These are phyloP conservation scores for Blastocystis sp. DNA, from an alignment of 352 stramenopile genomes.

Conservation along the genomic window DNA sequence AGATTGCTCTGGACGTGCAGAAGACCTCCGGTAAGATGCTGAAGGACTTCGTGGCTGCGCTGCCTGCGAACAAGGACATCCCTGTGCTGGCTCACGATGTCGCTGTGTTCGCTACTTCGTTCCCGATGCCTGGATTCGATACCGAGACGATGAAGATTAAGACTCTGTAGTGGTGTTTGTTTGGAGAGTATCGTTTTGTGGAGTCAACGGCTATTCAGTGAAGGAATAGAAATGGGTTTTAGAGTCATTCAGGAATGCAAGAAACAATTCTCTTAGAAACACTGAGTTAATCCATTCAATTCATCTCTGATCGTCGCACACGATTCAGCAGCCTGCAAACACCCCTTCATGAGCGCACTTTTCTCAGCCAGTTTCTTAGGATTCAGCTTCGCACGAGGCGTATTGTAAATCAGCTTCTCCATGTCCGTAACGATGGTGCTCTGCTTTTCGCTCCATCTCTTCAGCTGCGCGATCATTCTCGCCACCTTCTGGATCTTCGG, in stretches of 20 bases:
- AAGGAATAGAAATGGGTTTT: too few relatives aligned
- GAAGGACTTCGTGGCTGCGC: slow-evolving; percentile 59
- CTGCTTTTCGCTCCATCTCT: not conserved
- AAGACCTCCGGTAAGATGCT: slow-evolving; percentile 38
- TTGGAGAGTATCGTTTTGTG: too few relatives aligned
- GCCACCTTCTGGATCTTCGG: not conserved
- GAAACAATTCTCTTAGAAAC: too few relatives aligned
- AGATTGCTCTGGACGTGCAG: slow-evolving; percentile 89
- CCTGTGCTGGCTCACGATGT: slow-evolving; percentile 72
- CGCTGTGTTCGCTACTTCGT: slow-evolving; percentile 22
- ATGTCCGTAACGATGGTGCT: not conserved
- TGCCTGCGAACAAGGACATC: slow-evolving; percentile 72
- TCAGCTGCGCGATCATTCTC: not conserved
- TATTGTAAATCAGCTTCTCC: not conserved
- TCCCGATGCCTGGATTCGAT: slow-evolving; percentile 39
- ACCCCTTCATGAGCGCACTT: too few relatives aligned
- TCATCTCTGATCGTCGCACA: too few relatives aligned
- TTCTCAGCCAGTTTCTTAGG: not conserved
- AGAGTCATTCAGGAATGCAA: too few relatives aligned
- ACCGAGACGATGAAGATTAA: slow-evolving; percentile 5
- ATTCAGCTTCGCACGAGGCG: not conserved
- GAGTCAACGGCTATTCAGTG: too few relatives aligned
- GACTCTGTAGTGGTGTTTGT: not conserved
- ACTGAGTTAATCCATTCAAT: too few relatives aligned
- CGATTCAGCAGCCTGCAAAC: too few relatives aligned